A percentile compares a stretch with the other conserved stretches of the same genome.
Conservation (phyloP, 768 basidiomycete species). For the Naganishia vaughanmartiniae region DNA sequence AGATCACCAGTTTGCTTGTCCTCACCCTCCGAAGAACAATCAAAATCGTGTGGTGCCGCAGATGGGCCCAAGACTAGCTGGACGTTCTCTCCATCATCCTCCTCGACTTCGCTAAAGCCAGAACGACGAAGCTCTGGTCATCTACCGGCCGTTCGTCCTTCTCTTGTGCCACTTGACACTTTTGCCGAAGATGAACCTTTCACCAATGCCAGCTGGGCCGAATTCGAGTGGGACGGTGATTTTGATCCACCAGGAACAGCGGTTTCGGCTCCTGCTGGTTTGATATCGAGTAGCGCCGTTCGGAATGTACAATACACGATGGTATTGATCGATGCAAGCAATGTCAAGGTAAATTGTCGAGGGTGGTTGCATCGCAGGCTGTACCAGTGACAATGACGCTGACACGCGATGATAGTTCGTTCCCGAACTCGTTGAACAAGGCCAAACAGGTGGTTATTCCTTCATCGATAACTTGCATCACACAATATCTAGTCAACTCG, state of each 20-base stretch:
- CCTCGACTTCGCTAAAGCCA: not conserved
- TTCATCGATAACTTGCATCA: slow-evolving; percentile 10
- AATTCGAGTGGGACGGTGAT: slow-evolving; percentile 6
- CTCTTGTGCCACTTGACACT: not conserved
- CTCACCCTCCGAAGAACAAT: not conserved
- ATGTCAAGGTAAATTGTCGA: not conserved
- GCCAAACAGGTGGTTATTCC: slow-evolving; percentile 1
- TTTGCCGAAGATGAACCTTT: not conserved
- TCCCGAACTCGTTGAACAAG: not conserved
- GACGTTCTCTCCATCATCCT: not conserved
- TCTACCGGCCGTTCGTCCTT: not conserved
- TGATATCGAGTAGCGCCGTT: not conserved
- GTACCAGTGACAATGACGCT: not conserved
- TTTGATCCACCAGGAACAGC: not conserved
- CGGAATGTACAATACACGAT: not conserved
- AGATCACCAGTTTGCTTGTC: not conserved
- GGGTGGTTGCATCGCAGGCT: not conserved
- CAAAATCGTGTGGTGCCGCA: not conserved
- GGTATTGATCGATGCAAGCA: slow-evolving; percentile 8
- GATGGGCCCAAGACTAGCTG: not conserved
- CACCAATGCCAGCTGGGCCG: not conserved
- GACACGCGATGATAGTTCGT: not conserved
- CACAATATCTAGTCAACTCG: not conserved
- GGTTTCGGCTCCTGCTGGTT: slow-evolving; percentile 16
- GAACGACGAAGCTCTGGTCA: not conserved